phyloP scores from a whole-genome alignment of 2,329 filamentous ascomycete genomes.

The Verticillium tricorpus region DNA sequence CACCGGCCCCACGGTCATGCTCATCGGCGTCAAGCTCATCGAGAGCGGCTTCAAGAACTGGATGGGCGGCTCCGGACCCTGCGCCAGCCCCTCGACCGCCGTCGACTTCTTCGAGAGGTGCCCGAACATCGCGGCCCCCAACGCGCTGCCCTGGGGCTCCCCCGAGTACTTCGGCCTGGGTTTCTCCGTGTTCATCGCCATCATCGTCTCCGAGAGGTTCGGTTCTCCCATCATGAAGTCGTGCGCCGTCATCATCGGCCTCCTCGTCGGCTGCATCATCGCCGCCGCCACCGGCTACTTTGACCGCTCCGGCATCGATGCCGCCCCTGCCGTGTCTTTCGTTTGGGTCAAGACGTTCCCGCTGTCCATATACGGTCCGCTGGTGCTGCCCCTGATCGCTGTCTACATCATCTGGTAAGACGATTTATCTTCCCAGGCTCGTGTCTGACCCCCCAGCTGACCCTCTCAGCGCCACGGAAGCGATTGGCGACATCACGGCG shows the following conservation, averaged over 20 bases:
- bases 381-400: slow-evolving; percentile 67
- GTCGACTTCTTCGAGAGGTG: slow-evolving; percentile 58
- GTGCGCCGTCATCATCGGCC: slow-evolving; percentile 68
- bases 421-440: no score
- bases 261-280: slow-evolving; percentile 73
- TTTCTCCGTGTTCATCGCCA: slow-evolving; percentile 74
- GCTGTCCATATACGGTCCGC: slow-evolving; percentile 65
- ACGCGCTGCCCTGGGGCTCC: slow-evolving; percentile 71
- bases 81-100: slow-evolving; percentile 40
- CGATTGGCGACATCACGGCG: slow-evolving; percentile 76
- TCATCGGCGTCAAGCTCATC: slow-evolving; percentile 72
- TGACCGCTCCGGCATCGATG: slow-evolving; percentile 64
- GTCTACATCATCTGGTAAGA: slow-evolving; percentile 60
- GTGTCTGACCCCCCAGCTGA: not conserved
- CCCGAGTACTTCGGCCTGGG: slow-evolving; percentile 75
- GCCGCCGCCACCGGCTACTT: slow-evolving; percentile 77
- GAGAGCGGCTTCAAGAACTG: slow-evolving; percentile 69
- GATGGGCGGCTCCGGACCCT: slow-evolving; percentile 68
- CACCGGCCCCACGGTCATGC: slow-evolving; percentile 64
- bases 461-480: slow-evolving; percentile 57
- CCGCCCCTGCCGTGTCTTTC: slow-evolving; percentile 68
- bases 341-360: slow-evolving; percentile 77
- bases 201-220: slow-evolving; percentile 76
- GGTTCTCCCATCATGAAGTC: slow-evolving; percentile 83
- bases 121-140: slow-evolving; percentile 63